phyloP scores from a whole-genome alignment of 1,284 basidiomycete genomes.

The Hymenochaete sp. region DNA sequence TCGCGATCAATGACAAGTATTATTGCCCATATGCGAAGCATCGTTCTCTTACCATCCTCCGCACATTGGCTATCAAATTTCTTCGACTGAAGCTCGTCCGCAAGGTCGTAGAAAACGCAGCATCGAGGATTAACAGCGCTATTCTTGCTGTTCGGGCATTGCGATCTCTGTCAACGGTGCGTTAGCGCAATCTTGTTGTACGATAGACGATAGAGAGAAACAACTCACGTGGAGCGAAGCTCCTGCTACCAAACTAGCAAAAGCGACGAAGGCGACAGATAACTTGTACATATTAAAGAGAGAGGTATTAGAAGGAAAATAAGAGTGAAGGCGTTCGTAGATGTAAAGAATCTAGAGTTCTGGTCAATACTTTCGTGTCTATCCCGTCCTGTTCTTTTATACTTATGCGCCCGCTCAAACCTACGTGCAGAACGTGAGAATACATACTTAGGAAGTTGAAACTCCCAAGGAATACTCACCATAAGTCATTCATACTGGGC shows the following conservation, averaged over 20 bases:
- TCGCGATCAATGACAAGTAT: neutral
- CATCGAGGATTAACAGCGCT: conserved; percentile 18
- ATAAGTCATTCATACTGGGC: too few species aligned
- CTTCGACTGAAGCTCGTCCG: conserved; percentile 19
- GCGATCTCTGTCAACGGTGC: conserved; percentile 12
- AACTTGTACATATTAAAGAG: conserved; percentile 13
- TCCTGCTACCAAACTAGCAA: conserved; percentile 10
- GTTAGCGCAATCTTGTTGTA: neutral
- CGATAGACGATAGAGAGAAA: neutral
- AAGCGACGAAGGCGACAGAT: conserved; percentile 11
- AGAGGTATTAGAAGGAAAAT: too few species aligned
- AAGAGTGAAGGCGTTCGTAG: too few species aligned
- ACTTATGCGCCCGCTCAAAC: too few species aligned
- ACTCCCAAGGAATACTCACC: too few species aligned
- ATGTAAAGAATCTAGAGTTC: too few species aligned
- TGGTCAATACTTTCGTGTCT: too few species aligned
- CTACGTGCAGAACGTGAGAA: too few species aligned
- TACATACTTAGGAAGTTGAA: too few species aligned
- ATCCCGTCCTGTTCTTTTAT: too few species aligned
- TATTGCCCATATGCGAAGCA: neutral
- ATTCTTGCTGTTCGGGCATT: conserved; percentile 18
- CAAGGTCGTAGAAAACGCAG: conserved; percentile 20
- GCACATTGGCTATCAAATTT: conserved; percentile 19
- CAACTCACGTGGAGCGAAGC: neutral
- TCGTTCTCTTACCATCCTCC: conserved; percentile 17